Evolutionary conservation across 1,139 yeast species (phyloP), one percentile per base, ranked within the genome.

Genomic region (Blastobotrys illinoisensis): DNA sequence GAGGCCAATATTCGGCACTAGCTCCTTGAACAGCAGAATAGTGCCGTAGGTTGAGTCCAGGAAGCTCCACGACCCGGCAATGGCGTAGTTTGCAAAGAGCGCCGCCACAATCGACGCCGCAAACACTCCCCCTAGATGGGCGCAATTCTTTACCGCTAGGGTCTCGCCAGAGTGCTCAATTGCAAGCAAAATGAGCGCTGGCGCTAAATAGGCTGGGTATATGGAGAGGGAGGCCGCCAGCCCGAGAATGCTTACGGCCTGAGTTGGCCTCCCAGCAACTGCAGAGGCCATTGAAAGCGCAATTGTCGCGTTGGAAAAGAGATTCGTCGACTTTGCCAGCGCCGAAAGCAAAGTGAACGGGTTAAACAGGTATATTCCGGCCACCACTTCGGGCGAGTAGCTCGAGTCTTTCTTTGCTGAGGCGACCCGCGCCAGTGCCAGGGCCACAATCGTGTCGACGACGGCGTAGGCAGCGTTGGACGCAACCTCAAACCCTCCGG

Each of bases 1-100:
- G 44, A 93, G 75, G 0, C 99, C 99, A 60, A 93, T 72, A 69
- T 90, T 90, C 20, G 97, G 96, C 5, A 82, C 77, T 59, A 89
- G 81, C 59, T 88, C 89, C 50, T 78, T 77, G 63, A 88, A 85
- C 36, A 76, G 72, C 6, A 89, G 65, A 9, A 82, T 73, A 0
- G 85, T 78, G 14, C 85, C 82, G 65, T 85, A 88, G 58, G 88
- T 82, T 47, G 83, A 79, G 16, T 70, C 66, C 2, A 89, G 50
- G 64, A 86, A 91, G 54, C 77, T 71, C 76, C 79, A 77, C 9
- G 79, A 75, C 13, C 72, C 70, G 7, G 72, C 67, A 26, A 78
- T 74, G 3, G 75, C 58, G 61, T 70, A 80, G 59, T 83, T 75
- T 4, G 72, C 50, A 1, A 62, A 66, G 6, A 80, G 58, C 47